phyloP scores from a whole-genome alignment of 805 yeast genomes.

The Kluyveromyces nonfermentans region DNA sequence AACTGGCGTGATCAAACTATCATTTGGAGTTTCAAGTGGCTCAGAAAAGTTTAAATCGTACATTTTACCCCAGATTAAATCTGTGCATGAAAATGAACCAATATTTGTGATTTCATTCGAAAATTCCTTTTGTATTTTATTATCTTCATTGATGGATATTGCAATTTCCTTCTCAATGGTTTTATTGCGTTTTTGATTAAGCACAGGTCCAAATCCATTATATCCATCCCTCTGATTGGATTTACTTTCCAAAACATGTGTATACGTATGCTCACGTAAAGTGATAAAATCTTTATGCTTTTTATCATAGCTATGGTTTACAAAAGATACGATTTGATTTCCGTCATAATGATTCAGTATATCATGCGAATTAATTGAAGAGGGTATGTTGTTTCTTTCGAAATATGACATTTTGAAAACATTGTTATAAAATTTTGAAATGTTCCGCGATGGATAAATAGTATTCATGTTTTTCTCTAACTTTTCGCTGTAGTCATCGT shows the following conservation, averaged over 20 bases:
- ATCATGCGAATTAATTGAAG: neutral
- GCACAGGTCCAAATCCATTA: neutral
- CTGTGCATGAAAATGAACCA: neutral
- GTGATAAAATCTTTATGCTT: neutral
- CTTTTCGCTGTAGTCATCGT: neutral
- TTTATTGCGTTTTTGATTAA: neutral
- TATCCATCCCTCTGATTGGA: neutral
- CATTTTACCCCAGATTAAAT: conserved; percentile 5
- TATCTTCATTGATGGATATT: neutral
- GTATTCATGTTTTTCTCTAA: neutral
- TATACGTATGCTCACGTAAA: too few relatives aligned
- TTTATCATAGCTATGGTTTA: neutral
- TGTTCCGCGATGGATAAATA: neutral
- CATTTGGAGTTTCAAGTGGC: conserved; percentile 5
- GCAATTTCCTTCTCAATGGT: neutral
- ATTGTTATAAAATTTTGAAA: neutral
- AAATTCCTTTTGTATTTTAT: neutral
- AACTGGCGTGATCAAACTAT: conserved; percentile 2
- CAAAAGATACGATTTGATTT: neutral
- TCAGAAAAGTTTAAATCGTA: conserved; percentile 4
- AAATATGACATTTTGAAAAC: neutral
- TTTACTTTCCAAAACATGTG: neutral
- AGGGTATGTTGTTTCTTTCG: neutral
- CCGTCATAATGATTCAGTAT: neutral
- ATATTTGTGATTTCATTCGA: neutral